These are phyloP conservation scores for Tuber umbilicatum DNA, from an alignment of 495 filamentous ascomycete genomes.

Conservation along the genomic window DNA sequence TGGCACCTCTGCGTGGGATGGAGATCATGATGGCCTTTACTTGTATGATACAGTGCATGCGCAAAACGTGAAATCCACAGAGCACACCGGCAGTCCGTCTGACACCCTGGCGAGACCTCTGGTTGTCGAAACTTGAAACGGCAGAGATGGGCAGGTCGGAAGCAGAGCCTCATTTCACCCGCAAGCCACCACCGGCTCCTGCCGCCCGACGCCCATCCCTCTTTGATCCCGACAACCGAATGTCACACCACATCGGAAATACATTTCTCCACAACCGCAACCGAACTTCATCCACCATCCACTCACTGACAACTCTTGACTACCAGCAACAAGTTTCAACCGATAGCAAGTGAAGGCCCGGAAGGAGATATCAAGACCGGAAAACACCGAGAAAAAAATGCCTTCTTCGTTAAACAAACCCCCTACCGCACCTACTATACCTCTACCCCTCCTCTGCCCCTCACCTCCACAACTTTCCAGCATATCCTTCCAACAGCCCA, in stretches of 20 bases:
- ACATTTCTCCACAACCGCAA: not conserved
- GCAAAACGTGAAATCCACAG: not conserved
- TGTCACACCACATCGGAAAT: not conserved
- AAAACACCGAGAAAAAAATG: slow-evolving; percentile 15
- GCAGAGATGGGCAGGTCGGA: not conserved
- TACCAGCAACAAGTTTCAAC: not conserved
- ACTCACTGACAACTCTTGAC: too few species aligned
- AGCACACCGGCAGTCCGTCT: too few species aligned
- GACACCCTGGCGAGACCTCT: not conserved
- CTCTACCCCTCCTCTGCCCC: slow-evolving; percentile 59
- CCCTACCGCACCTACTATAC: slow-evolving; percentile 52
- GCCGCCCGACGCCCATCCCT: not conserved
- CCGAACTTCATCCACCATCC: not conserved
- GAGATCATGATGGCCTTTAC: not conserved
- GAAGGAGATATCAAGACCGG: not conserved
- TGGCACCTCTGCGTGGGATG: not conserved
- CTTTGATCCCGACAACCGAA: not conserved
- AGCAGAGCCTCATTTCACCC: not conserved
- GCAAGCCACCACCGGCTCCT: not conserved
- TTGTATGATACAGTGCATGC: too few species aligned
- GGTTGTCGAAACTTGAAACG: not conserved
- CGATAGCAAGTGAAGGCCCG: not conserved
- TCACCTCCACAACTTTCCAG: slow-evolving; percentile 56
- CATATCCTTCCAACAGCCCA: slow-evolving; percentile 59
- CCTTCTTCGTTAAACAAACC: slow-evolving; percentile 44